Conservation (phyloP, 1,139 yeast species). For the Kodamaea sp. region DNA sequence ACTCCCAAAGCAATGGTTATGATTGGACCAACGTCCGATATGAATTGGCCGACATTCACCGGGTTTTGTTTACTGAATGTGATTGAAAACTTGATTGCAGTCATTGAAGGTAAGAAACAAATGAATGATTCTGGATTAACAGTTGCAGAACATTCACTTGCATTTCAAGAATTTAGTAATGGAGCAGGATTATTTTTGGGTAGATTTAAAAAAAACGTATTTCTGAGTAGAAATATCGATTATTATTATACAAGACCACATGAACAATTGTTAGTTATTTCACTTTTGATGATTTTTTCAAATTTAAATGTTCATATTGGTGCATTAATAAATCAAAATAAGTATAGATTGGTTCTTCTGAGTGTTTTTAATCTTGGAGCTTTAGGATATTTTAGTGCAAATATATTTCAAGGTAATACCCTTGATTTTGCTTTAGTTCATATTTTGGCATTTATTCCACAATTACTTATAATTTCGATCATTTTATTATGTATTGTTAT, state of each 20-base stretch:
- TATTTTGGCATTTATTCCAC: conserved; percentile 58
- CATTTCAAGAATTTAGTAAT: conserved; percentile 68
- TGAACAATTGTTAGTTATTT: conserved; percentile 49
- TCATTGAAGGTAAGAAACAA: conserved; percentile 56
- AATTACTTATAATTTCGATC: conserved; percentile 48
- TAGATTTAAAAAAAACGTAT: conserved; percentile 14
- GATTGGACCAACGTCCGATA: conserved; percentile 51
- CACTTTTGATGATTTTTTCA: conserved; percentile 49
- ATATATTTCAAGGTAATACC: conserved; percentile 35
- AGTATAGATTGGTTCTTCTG: conserved; percentile 60
- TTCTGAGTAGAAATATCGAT: conserved; percentile 1
- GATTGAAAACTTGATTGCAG: conserved; percentile 66
- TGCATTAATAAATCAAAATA: conserved; percentile 49
- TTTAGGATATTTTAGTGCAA: conserved; percentile 41
- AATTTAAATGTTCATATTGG: conserved; percentile 59
- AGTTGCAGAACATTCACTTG: conserved; percentile 67
- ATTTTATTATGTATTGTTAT: conserved; percentile 49
- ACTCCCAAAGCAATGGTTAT: conserved; percentile 31
- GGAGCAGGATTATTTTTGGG: conserved; percentile 30
- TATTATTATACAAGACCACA: conserved; percentile 37
- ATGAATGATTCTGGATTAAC: conserved; percentile 68
- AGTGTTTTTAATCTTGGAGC: conserved; percentile 51
- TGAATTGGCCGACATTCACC: conserved; percentile 64
- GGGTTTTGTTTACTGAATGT: conserved; percentile 62
- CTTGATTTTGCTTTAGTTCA: conserved; percentile 53